Base-by-base conservation (phyloP, 108 stramenopile genomes). In the Chaetoceros muelleri region DNA sequence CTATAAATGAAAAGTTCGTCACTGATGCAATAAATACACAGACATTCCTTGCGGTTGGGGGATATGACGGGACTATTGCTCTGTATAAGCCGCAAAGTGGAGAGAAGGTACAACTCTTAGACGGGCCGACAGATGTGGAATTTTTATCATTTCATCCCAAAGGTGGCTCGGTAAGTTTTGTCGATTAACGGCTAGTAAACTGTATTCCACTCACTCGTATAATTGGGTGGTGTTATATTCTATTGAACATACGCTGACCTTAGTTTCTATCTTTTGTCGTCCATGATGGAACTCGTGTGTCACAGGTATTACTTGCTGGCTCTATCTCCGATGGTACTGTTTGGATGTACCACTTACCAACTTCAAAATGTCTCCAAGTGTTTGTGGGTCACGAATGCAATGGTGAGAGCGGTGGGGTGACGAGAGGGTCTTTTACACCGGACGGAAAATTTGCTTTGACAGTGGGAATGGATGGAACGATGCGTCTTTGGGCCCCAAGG, bases 301-400 rank as follows among this genome's bases (percentile, higher is more conserved):
- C n/a, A n/a, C n/a, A n/a, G n/a, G n/a, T 95, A 13, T 45, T 98
- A 44, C 65, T 96, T 54, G 89, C 85, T 5, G 97, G 97, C 53
- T 87, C 90, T 24, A 66, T 68, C 0, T 73, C 79, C 46, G 97
- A 98, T 62, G 89, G 90, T 13, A 98, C 96, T 5, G 74, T 90
- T 22, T 98, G 97, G 97, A 91, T 98, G 93, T 98, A 88, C 73
- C 89, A 94, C 54, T 60, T 82, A n/a, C 74, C 81, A n/a, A 73
- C 81, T 46, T 85, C 87, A 20, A 61, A 81, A 27, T 95, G 94
- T 71, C 73, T 98, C 49, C 90, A 92, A 63, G 97, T 98, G 48
- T 95, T 96, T 73, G 90, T 93, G 0, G 97, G 97, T 21, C 97
- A 98, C 64, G 93, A 92, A 53, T n/a, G n/a, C n/a, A n/a, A n/a